These are phyloP conservation scores for Alternaria sp. DNA, from an alignment of 2,329 filamentous ascomycete species.

Conservation along the genomic window DNA sequence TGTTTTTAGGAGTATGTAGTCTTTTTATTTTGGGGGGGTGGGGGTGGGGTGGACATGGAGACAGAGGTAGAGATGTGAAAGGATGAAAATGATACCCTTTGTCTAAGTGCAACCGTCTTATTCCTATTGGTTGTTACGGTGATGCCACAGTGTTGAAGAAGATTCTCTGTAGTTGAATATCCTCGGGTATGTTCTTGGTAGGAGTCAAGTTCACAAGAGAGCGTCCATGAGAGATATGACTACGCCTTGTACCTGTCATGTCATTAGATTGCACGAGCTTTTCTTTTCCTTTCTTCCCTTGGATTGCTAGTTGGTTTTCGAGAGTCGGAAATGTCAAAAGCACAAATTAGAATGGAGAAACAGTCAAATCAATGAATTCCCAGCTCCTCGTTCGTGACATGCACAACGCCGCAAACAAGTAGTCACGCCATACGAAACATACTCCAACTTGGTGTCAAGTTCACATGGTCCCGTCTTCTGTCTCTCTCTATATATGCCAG, in stretches of 20 bases:
- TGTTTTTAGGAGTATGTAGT: constrained; percentile 73
- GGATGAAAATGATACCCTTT: constrained; percentile 10
- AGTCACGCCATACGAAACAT: neutral
- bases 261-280: too few relatives aligned
- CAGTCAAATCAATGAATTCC: constrained; percentile 11
- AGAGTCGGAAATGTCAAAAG: neutral
- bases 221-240: too few relatives aligned
- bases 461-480: neutral
- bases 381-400: neutral
- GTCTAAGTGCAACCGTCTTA: neutral
- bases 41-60: neutral
- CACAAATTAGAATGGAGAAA: neutral
- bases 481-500: constrained; percentile 1
- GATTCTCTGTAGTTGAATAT: too few relatives aligned
- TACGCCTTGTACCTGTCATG: too few relatives aligned
- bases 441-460: neutral
- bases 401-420: neutral
- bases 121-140: too few relatives aligned
- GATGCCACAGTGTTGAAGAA: too few relatives aligned
- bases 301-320: too few relatives aligned
- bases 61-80: neutral
- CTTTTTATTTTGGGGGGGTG: neutral
- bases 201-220: too few relatives aligned
- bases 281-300: too few relatives aligned
- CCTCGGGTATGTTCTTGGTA: too few relatives aligned